Base-by-base conservation (phyloP, 164 flowering plant genomes). In the Cinnamomum chago region DNA sequence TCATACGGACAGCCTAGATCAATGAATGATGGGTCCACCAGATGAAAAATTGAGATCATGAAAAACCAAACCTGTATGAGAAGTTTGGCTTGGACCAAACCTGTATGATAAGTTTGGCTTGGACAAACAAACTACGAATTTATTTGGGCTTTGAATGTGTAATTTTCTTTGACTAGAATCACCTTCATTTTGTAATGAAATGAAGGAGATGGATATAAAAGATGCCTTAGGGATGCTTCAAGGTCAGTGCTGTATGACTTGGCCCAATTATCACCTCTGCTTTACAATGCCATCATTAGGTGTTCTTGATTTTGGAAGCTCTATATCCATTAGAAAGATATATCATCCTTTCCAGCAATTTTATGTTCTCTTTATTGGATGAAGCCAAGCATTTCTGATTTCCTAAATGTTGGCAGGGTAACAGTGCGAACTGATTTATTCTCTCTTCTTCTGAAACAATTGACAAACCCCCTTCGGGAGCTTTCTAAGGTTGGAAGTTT, bases 391-490 rank as follows among this genome's bases (percentile, higher is more conserved):
- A 47, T 65, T 71, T 76, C 24, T 79, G 67, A 6, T 68, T 24
- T 58, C 30, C 10, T 13, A 66, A 72, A 60, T 82, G 71, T 58
- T 78, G 24, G 24, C 86, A 95, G 98, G 90, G 83, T 76, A 51
- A 82, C 91, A 17, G 79, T 95, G 75, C 89, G 99, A 71, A 75
- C 88, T 80, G 98, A 93, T 64, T 89, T 90, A 85, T 82, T 91
- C 50, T 75, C 90, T 66, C 90, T 88, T 82, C 83, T 95, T 76
- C 72, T 87, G 81, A 93, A 84, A 72, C 88, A 75, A 73, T 79
- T 95, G 78, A 89, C 91, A 17, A 85, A 84, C 79, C 98, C 99
- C 65, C 92, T 95, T 27, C 85, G 84, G 27, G 35, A 10, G 72
- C 81, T 92, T 75, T 89, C 97, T 27, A 95, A 95, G 99, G 99